These are phyloP conservation scores for Chrysoporthe puriensis DNA, from an alignment of 2,329 filamentous ascomycete species.

Conservation along the genomic window DNA sequence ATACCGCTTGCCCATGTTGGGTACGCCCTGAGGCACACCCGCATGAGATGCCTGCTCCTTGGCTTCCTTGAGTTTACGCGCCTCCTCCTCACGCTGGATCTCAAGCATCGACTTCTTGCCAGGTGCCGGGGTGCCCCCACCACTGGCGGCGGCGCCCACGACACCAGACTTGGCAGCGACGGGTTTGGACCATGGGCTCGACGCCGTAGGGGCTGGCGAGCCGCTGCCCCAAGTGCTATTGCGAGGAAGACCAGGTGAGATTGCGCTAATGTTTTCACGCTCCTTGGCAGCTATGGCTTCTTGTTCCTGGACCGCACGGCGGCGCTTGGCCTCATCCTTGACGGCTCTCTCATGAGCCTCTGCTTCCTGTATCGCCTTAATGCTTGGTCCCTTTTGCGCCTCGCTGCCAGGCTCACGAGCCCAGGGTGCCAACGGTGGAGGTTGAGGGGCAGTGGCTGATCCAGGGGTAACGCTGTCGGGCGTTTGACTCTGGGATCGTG, in stretches of 20 bases:
- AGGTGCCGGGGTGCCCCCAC: constrained; percentile 36
- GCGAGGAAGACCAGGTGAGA: constrained; percentile 80
- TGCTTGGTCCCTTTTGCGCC: constrained; percentile 79
- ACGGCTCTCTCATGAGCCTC: constrained; percentile 93
- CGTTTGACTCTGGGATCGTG: constrained; percentile 76
- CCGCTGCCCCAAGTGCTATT: constrained; percentile 87
- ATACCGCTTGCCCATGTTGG: constrained; percentile 77
- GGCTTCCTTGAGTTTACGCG: constrained; percentile 74
- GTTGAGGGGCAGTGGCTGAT: constrained; percentile 46
- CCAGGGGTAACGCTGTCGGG: constrained; percentile 57
- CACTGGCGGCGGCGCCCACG: constrained; percentile 25
- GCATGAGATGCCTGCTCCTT: constrained; percentile 54
- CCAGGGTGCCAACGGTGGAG: constrained; percentile 88
- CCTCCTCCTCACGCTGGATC: constrained; percentile 95
- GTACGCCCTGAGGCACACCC: constrained; percentile 49
- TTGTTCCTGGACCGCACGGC: constrained; percentile 78
- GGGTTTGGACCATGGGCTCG: constrained; percentile 71
- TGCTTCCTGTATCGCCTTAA: constrained; percentile 95
- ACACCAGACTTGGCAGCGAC: constrained; percentile 43
- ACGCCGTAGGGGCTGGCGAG: constrained; percentile 64
- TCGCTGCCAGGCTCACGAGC: constrained; percentile 79
- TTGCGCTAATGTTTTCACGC: constrained; percentile 61
- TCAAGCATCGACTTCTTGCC: constrained; percentile 90
- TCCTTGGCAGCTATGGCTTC: constrained; percentile 66
- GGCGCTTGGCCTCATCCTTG: constrained; percentile 78